Percentiles rank a stretch among this genome's conserved stretches.
Evolutionary conservation across 1,284 basidiomycete species (phyloP).

Genomic region (Cryptococcus sp.): DNA sequence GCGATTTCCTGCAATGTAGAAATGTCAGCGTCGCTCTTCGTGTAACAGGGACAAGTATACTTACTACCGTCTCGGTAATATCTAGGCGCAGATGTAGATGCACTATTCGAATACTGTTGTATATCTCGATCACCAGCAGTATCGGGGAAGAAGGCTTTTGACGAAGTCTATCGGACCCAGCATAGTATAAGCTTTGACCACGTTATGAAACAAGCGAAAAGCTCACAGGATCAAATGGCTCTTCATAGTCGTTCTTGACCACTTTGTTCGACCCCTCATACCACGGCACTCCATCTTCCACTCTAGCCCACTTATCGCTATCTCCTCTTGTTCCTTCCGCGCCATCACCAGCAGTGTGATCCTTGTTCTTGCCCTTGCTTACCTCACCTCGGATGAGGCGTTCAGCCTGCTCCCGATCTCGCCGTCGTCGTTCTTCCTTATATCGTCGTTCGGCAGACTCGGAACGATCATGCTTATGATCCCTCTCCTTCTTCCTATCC

Average conservation of each 20-base stretch:
- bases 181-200: not conserved
- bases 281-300: constrained; percentile 31
- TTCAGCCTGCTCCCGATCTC: constrained; percentile 19
- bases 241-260: constrained; percentile 2
- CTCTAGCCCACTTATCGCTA: constrained; percentile 10
- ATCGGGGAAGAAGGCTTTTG: constrained; percentile 31
- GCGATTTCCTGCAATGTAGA: constrained; percentile 20
- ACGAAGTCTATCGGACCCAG: constrained; percentile 11
- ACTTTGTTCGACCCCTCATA: constrained; percentile 23
- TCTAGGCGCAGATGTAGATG: constrained; percentile 28
- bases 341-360: not conserved
- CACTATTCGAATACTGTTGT: constrained; percentile 21
- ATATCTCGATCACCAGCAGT: constrained; percentile 36
- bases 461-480: constrained; percentile 6
- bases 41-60: constrained; percentile 1
- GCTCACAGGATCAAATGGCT: constrained; percentile 19
- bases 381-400: constrained; percentile 13
- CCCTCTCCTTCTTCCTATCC: not conserved
- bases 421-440: constrained; percentile 15
- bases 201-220: not conserved
- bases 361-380: too few relatives aligned
- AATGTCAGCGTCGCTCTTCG: not conserved
- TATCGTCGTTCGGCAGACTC: constrained; percentile 9
- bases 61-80: constrained; percentile 35
- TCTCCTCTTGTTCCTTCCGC: constrained; percentile 2